Evolutionary conservation across 257 asterid species (phyloP).

Genomic region (Solanum chaucha): DNA sequence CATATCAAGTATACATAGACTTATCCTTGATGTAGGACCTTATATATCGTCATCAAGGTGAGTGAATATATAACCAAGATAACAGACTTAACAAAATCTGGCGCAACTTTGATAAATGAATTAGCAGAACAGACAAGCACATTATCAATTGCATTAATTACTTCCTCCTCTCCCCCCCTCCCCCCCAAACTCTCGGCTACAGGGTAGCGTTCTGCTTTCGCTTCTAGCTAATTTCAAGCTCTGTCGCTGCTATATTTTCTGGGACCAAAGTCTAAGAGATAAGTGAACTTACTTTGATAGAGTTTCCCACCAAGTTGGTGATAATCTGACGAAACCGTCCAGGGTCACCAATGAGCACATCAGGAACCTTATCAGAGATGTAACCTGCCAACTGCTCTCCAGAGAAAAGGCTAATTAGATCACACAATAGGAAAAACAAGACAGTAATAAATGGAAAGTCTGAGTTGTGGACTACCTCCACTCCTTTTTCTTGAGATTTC

Average conservation of each 20-base stretch:
- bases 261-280: background rate
- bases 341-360: conserved; percentile 78
- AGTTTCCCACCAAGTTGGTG: conserved; percentile 84
- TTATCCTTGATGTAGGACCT: too few relatives aligned
- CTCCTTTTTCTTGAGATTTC: conserved; percentile 75
- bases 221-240: background rate
- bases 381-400: conserved; percentile 80
- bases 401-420: conserved; percentile 5
- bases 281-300: conserved; percentile 67
- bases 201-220: background rate
- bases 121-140: background rate
- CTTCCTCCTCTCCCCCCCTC: background rate
- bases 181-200: background rate
- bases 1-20: too few relatives aligned
- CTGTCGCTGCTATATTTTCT: background rate
- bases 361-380: conserved; percentile 74
- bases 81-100: background rate
- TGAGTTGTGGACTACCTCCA: conserved; percentile 50
- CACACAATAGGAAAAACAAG: background rate
- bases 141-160: background rate
- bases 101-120: background rate
- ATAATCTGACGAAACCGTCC: conserved; percentile 89
- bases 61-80: background rate
- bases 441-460: background rate
- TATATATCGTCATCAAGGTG: background rate